Evolutionary conservation across 2,329 filamentous ascomycete genomes (phyloP).

Genomic region (Aspergillus sclerotialis): DNA sequence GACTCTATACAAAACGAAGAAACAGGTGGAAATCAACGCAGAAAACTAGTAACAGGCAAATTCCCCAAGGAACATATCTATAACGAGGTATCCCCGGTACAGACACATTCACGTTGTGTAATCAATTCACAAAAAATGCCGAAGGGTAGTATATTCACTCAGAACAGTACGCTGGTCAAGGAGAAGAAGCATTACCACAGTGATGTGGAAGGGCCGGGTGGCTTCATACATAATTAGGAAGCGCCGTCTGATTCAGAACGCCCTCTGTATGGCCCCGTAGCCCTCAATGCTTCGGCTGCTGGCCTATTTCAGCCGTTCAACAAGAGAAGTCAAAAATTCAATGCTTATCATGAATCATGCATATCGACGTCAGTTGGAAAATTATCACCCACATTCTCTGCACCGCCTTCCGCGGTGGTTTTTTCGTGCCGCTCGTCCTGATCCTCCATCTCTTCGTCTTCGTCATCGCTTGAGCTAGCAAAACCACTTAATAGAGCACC

Average conservation of each 20-base stretch:
- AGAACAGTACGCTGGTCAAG: no score
- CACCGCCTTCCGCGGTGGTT: constrained; percentile 40
- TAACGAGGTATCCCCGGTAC: not conserved
- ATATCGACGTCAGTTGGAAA: constrained; percentile 57
- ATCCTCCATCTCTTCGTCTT: constrained; percentile 83
- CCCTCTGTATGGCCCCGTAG: constrained; percentile 11
- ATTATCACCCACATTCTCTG: constrained; percentile 61
- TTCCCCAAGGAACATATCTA: not conserved
- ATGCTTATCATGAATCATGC: constrained; percentile 44
- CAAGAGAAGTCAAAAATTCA: constrained; percentile 4
- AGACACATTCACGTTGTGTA: constrained; percentile 1
- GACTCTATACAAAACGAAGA: not conserved
- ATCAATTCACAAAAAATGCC: constrained; percentile 6
- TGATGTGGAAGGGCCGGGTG: constrained; percentile 12
- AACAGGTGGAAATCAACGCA: not conserved
- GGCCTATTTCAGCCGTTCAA: constrained; percentile 9
- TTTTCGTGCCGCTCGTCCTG: constrained; percentile 47
- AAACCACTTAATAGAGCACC: constrained; percentile 75
- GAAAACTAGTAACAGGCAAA: constrained; percentile 1
- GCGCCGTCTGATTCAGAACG: constrained; percentile 13
- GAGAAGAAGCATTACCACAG: constrained; percentile 9
- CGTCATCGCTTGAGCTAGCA: constrained; percentile 89
- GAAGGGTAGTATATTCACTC: constrained; percentile 10
- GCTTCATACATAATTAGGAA: constrained; percentile 16
- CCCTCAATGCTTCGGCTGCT: constrained; percentile 11